Evolutionary conservation across 306 rosid species (phyloP), one percentile per base, ranked within the genome.

Genomic region (Carpinus fangiana): DNA sequence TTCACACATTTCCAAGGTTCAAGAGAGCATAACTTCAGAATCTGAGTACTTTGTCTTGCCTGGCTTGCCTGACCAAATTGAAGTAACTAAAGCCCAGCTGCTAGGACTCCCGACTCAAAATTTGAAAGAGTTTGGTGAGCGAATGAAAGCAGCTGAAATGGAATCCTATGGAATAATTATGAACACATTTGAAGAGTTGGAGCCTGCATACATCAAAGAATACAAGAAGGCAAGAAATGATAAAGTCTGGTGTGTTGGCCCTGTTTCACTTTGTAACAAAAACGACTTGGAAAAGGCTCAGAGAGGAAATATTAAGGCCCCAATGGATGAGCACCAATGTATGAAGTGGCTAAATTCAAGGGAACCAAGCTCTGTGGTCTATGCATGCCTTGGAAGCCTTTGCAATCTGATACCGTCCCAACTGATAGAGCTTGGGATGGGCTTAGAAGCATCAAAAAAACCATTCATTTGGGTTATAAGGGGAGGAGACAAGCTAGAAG

Each of bases 221-320:
- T 93, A 76, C 81, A 89, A 72, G 73, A 88, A 86, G 73, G 54
- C 46, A 6, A 82, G 59, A 54, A 59, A 77, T 0, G 84, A 53
- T 7, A 89, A 84, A 54, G 75, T 84, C 34, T 93, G 97, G 97
- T 89, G 90, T 34, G 65, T 53, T 8, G 89, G 89, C 9, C 89
- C 87, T 3, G 83, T 70, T 64, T 86, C 83, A 0, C 69, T 82
- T 0, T 76, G 71, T 74, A 89, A 90, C 81, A 57, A 76, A 23
- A 74, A 79, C 62, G 51, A 73, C 61, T 73, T 80, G 51, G 93
- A 90, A 59, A 86, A 80, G 82, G 87, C 84, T 34, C 80, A 87
- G 46, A 84, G 96, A 84, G 96, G 97, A 41, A 6, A 41, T 12
- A 71, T 83, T 53, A 82, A 72, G 43, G 76, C 72, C 9, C 23